Conservation (phyloP, 2,329 filamentous ascomycete species). For the Grosmannia serpens region DNA sequence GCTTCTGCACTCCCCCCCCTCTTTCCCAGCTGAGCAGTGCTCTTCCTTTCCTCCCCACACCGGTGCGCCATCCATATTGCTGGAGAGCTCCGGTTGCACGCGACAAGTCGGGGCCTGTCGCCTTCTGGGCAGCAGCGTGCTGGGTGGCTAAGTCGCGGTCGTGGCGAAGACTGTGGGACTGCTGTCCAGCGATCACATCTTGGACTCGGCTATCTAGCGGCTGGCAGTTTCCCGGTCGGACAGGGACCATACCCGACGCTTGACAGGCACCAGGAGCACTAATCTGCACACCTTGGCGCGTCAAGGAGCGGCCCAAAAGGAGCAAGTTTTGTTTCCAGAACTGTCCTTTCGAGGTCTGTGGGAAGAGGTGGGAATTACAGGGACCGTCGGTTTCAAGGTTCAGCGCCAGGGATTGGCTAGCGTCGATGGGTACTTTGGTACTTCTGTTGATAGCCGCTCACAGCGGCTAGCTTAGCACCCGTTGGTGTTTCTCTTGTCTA, state of each 20-base stretch:
- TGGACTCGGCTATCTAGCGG: neutral
- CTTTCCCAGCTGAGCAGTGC: neutral
- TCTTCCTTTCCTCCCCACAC: neutral
- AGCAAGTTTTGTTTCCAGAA: neutral
- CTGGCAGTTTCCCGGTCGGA: neutral
- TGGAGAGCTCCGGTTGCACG: neutral
- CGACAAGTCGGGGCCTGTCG: neutral
- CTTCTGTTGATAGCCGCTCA: neutral
- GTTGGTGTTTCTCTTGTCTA: neutral
- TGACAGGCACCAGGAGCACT: neutral
- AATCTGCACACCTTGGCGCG: neutral
- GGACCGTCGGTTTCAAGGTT: constrained; percentile 1
- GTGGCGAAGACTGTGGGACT: neutral
- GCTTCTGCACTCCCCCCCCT: neutral
- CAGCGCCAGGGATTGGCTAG: neutral
- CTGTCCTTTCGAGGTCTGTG: neutral
- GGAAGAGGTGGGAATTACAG: neutral
- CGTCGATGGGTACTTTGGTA: neutral
- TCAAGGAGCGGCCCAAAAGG: neutral
- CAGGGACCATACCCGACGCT: neutral
- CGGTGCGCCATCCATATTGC: neutral
- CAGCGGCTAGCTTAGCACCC: neutral
- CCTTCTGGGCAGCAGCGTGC: neutral
- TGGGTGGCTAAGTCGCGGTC: neutral
- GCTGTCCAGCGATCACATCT: neutral